Percentiles rank a stretch among this genome's conserved stretches.
Conservation (phyloP, 2,329 filamentous ascomycete genomes). For the Elsinoe necatrix region DNA sequence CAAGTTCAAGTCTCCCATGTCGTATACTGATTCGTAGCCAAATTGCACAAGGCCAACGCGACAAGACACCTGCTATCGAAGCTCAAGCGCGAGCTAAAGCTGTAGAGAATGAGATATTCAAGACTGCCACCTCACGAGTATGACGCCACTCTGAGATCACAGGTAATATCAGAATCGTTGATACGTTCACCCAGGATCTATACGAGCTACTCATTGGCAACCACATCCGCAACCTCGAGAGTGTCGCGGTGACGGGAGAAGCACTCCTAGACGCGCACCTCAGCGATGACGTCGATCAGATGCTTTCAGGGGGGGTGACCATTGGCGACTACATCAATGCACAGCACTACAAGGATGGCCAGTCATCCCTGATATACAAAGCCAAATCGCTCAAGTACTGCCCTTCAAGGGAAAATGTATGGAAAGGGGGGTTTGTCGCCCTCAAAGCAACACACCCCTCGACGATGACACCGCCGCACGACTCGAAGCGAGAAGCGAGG, state of each 20-base stretch:
- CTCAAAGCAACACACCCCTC: slow-evolving; percentile 79
- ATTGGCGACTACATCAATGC: slow-evolving; percentile 52
- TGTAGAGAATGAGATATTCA: slow-evolving; percentile 12
- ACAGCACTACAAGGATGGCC: slow-evolving; percentile 53
- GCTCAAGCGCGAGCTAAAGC: slow-evolving; percentile 10
- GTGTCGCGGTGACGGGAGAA: not conserved
- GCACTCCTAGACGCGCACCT: slow-evolving; percentile 25
- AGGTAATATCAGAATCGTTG: not conserved
- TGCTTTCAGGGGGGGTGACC: slow-evolving; percentile 30
- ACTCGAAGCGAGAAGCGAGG: slow-evolving; percentile 68
- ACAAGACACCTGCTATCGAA: not conserved
- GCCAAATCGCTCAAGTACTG: slow-evolving; percentile 38
- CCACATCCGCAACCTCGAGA: not conserved
- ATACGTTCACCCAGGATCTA: slow-evolving; percentile 14
- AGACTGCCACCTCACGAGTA: not conserved
- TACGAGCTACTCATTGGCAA: slow-evolving; percentile 26
- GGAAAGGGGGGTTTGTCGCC: slow-evolving; percentile 45
- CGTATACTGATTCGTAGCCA: slow-evolving; percentile 8
- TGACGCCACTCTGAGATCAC: slow-evolving; percentile 2
- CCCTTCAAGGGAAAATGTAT: slow-evolving; percentile 17
- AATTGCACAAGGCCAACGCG: not conserved
- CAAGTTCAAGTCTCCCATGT: no score
- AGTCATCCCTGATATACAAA: slow-evolving; percentile 78
- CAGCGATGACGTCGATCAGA: slow-evolving; percentile 24
- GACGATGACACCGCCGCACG: slow-evolving; percentile 68